These are phyloP conservation scores for Agaricus sinodeliciosus DNA, from an alignment of 768 basidiomycete species.

Conservation along the genomic window DNA sequence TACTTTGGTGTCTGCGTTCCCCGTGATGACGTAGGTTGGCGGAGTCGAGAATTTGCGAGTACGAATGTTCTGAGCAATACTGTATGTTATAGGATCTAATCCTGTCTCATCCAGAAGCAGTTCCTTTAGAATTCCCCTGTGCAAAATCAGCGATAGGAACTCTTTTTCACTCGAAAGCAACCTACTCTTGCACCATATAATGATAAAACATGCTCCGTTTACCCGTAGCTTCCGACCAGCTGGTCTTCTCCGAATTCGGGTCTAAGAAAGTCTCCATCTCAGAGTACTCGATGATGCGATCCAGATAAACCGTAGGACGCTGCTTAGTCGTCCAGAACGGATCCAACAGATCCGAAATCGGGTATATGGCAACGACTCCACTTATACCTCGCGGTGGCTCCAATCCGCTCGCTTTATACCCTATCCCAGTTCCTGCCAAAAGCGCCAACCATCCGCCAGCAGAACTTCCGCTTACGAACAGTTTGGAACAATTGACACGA, in stretches of 20 bases:
- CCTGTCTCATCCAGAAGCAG: conserved; percentile 26
- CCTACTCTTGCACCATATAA: conserved; percentile 36
- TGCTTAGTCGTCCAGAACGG: conserved; percentile 31
- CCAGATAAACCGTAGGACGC: conserved; percentile 26
- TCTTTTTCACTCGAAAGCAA: background rate
- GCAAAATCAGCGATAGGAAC: background rate
- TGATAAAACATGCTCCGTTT: conserved; percentile 26
- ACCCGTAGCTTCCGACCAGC: conserved; percentile 19
- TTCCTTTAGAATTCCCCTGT: conserved; percentile 22
- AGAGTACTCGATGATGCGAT: conserved; percentile 21
- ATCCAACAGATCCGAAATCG: conserved; percentile 30
- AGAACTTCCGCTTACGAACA: conserved; percentile 31
- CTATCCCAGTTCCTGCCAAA: conserved; percentile 28
- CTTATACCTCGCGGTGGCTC: conserved; percentile 20
- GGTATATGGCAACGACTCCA: conserved; percentile 30
- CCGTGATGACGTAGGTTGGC: conserved; percentile 30
- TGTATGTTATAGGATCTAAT: conserved; percentile 23
- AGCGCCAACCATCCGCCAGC: conserved; percentile 34
- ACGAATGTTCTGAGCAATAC: conserved; percentile 22
- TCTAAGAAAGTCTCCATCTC: conserved; percentile 27
- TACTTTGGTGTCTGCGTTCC: conserved; percentile 28
- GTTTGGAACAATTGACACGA: conserved; percentile 22
- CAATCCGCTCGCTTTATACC: conserved; percentile 25
- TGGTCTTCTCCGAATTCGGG: conserved; percentile 19
- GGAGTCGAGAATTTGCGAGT: conserved; percentile 19